These are phyloP conservation scores for Hordeum vulgare DNA, from an alignment of 176 grass and related monocot species.

Conservation along the genomic window MorexV3_pseudomolecules_assembly NC_058521.1:582547104-582547603, in stretches of 20 bases:
- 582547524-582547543: not conserved
- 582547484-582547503: not conserved
- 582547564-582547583: too few relatives aligned
- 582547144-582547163: constrained; percentile 13
- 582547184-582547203: constrained; percentile 37
- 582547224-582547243: not conserved
- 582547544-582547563: not conserved
- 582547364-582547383: constrained; percentile 69
- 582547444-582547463: constrained; percentile 1
- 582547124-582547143: constrained; percentile 29
- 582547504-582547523: not conserved
- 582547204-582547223: too few relatives aligned
- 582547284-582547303: constrained; percentile 28
- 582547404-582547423: constrained; percentile 22
- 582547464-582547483: not conserved
- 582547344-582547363: constrained; percentile 29
- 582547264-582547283: constrained; percentile 1
- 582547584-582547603: too few relatives aligned
- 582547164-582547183: constrained; percentile 31
- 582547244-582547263: not conserved
- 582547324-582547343: constrained; percentile 13
- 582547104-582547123: constrained; percentile 15
- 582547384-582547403: too few relatives aligned
- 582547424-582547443: not conserved
- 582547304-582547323: constrained; percentile 38